A percentile compares a stretch with the other conserved stretches of the same genome.
Conservation (phyloP, 1,284 basidiomycete genomes). For the Melampsora americana region DNA sequence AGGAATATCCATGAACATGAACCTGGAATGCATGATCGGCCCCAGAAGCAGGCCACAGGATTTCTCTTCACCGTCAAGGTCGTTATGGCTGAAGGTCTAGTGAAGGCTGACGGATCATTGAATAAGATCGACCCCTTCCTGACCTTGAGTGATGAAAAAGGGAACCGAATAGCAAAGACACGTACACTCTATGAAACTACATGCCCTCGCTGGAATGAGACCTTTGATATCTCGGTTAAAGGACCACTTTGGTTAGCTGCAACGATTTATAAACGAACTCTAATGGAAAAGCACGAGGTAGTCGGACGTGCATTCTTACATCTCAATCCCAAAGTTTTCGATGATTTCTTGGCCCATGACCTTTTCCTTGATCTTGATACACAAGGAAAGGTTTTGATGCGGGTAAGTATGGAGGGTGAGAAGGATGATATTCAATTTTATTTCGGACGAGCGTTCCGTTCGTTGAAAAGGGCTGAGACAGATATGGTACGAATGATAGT, state of each 20-base stretch:
- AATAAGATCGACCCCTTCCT: conserved; percentile 83
- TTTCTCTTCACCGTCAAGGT: conserved; percentile 94
- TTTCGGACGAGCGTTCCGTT: conserved; percentile 92
- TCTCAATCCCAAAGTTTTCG: conserved; percentile 81
- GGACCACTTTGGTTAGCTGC: conserved; percentile 89
- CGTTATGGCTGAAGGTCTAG: conserved; percentile 78
- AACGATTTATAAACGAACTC: conserved; percentile 81
- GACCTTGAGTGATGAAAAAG: conserved; percentile 86
- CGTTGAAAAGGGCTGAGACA: conserved; percentile 84
- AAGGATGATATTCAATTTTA: conserved; percentile 97
- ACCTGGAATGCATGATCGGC: conserved; percentile 52
- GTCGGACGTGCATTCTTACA: conserved; percentile 88
- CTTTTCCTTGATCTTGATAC: conserved; percentile 88
- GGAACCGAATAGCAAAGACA: conserved; percentile 86
- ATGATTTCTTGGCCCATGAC: conserved; percentile 85
- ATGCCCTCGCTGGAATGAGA: conserved; percentile 93
- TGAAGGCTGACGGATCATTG: conserved; percentile 68
- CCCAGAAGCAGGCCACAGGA: conserved; percentile 54
- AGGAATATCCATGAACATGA: conserved; percentile 60
- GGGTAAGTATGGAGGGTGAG: conserved; percentile 97
- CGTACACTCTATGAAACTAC: conserved; percentile 89
- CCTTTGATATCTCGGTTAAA: conserved; percentile 82
- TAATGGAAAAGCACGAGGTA: conserved; percentile 68
- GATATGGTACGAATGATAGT: conserved; percentile 97
- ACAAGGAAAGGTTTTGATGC: conserved; percentile 75